Evolutionary conservation across 2,329 filamentous ascomycete species (phyloP).

Genomic region (Fusarium sp.): DNA sequence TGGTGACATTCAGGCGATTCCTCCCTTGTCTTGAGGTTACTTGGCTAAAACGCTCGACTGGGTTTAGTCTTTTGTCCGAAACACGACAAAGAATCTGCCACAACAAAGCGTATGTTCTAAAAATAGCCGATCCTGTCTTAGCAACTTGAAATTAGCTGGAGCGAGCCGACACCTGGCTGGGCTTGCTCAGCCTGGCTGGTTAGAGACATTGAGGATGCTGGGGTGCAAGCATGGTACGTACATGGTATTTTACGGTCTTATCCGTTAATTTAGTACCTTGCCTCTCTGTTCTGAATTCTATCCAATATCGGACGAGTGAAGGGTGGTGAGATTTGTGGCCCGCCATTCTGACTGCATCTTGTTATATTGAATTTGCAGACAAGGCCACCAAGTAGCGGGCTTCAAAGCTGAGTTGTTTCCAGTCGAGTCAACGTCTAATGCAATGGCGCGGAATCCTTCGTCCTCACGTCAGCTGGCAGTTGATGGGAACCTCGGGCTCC

Average conservation of each 20-base stretch:
- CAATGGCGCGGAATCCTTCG: neutral
- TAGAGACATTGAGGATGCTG: constrained; percentile 21
- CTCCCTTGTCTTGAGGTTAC: constrained; percentile 23
- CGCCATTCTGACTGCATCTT: constrained; percentile 12
- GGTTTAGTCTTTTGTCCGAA: constrained; percentile 37
- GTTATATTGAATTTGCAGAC: neutral
- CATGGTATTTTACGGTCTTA: constrained; percentile 3
- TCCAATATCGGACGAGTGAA: neutral
- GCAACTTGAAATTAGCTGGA: constrained; percentile 37
- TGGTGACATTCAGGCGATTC: constrained; percentile 23
- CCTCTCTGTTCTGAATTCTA: constrained; percentile 2
- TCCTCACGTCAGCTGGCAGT: constrained; percentile 37
- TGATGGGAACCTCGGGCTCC: neutral
- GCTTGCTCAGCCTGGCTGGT: neutral
- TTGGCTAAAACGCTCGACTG: constrained; percentile 17
- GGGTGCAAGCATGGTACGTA: constrained; percentile 30
- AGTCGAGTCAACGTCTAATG: neutral
- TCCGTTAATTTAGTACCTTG: neutral
- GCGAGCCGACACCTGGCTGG: constrained; percentile 29
- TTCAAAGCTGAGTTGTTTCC: constrained; percentile 2
- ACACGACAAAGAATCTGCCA: constrained; percentile 36
- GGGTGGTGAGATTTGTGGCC: neutral
- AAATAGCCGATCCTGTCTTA: constrained; percentile 35
- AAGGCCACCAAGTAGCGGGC: neutral
- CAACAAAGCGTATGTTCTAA: constrained; percentile 29